Evolutionary conservation across 164 flowering plant genomes (phyloP).

Genomic region (Tetrastigma voinierianum): DNA sequence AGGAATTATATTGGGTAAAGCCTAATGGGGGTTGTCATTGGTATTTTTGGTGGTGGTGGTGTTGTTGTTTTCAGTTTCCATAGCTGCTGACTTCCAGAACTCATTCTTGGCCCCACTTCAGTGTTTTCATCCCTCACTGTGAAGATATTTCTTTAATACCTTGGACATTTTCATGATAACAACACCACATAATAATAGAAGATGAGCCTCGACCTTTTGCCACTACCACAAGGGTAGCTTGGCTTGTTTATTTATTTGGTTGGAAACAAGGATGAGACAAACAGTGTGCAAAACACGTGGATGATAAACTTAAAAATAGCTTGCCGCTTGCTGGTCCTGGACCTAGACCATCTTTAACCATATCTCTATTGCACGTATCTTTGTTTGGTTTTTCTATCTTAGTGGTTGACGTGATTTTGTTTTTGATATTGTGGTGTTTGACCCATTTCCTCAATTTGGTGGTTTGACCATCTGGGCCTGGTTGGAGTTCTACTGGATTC

Average conservation of each 20-base stretch:
- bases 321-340: background rate
- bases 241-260: background rate
- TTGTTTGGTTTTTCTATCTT: constrained; percentile 5
- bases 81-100: background rate
- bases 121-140: background rate
- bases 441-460: background rate
- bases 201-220: constrained; percentile 12
- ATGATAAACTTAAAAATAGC: constrained; percentile 7
- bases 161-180: background rate
- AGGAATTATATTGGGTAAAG: background rate
- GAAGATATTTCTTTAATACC: background rate
- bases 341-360: background rate
- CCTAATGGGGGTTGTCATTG: no score
- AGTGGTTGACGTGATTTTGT: constrained; percentile 13
- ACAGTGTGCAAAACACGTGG: constrained; percentile 14
- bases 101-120: constrained; percentile 6
- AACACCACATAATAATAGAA: constrained; percentile 5
- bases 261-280: background rate
- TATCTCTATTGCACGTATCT: constrained; percentile 3
- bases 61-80: constrained; percentile 2
- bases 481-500: background rate
- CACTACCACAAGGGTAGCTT: constrained; percentile 3
- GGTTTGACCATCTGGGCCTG: constrained; percentile 11
- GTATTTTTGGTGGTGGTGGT: no score
- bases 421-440: background rate